Conservation (phyloP, 345 rosid species). For the Mercurialis annua region DNA sequence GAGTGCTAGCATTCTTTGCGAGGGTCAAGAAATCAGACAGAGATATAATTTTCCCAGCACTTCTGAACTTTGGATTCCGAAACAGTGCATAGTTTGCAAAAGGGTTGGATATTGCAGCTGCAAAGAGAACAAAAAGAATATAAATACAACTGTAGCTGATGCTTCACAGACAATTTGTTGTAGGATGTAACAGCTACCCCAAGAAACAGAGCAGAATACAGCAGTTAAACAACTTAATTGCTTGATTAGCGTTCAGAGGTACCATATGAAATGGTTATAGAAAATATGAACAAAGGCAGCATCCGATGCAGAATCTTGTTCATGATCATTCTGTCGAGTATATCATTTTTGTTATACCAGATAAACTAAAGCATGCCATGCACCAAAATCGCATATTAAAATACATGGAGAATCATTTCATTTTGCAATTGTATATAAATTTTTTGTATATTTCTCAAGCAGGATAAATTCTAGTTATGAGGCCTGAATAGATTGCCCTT, state of each 20-base stretch:
- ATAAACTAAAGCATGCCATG: background rate
- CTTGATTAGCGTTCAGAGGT: background rate
- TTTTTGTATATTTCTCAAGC: background rate
- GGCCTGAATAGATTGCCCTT: background rate
- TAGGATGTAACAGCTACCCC: background rate
- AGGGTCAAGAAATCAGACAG: conserved; percentile 59
- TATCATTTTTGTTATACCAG: background rate
- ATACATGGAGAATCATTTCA: background rate
- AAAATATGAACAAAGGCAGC: background rate
- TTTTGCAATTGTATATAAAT: background rate
- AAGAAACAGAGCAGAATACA: background rate
- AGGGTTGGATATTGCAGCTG: conserved; percentile 66
- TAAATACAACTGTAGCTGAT: background rate
- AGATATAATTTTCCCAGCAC: conserved; percentile 45
- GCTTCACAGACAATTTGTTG: background rate
- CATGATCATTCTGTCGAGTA: background rate
- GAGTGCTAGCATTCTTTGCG: conserved; percentile 60
- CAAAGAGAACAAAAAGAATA: conserved; percentile 15
- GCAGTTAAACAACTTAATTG: conserved; percentile 2
- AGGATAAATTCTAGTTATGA: background rate
- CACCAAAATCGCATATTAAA: background rate
- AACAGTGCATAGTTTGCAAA: conserved; percentile 18
- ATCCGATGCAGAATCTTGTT: background rate
- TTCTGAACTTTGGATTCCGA: conserved; percentile 55
- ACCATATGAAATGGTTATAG: background rate